Evolutionary conservation across 2,329 filamentous ascomycete species (phyloP).

Genomic region (Huntiella savannae): DNA sequence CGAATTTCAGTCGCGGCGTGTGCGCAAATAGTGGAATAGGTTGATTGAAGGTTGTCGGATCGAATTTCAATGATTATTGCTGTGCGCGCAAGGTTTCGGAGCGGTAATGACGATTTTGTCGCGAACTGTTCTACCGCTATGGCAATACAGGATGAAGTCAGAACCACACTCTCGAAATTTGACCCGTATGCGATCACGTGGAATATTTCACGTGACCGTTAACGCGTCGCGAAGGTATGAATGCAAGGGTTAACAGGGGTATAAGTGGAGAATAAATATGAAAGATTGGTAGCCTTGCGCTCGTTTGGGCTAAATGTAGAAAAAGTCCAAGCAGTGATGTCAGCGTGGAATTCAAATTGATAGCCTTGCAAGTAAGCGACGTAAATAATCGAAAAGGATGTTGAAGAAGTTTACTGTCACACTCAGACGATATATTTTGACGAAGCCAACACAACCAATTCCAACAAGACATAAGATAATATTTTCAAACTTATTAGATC

Average conservation of each 20-base stretch:
- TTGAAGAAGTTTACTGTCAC: too few relatives aligned
- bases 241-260: background rate
- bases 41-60: background rate
- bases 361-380: background rate
- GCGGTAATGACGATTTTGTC: background rate
- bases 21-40: background rate
- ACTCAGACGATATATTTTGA: too few relatives aligned
- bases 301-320: background rate
- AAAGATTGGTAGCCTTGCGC: constrained; percentile 8
- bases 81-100: background rate
- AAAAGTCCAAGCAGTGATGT: too few relatives aligned
- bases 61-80: background rate
- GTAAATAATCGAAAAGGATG: too few relatives aligned
- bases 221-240: background rate
- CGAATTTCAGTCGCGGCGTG: too few relatives aligned
- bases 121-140: constrained; percentile 2
- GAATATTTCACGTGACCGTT: constrained; percentile 1
- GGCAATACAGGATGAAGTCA: constrained; percentile 6
- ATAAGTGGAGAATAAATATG: constrained; percentile 1
- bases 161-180: constrained; percentile 9
- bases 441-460: too few relatives aligned
- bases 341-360: background rate
- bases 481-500: too few relatives aligned
- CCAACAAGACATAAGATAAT: too few relatives aligned
- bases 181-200: constrained; percentile 8